Conservation (phyloP, 2,329 filamentous ascomycete species). For the Penicillium sp. region DNA sequence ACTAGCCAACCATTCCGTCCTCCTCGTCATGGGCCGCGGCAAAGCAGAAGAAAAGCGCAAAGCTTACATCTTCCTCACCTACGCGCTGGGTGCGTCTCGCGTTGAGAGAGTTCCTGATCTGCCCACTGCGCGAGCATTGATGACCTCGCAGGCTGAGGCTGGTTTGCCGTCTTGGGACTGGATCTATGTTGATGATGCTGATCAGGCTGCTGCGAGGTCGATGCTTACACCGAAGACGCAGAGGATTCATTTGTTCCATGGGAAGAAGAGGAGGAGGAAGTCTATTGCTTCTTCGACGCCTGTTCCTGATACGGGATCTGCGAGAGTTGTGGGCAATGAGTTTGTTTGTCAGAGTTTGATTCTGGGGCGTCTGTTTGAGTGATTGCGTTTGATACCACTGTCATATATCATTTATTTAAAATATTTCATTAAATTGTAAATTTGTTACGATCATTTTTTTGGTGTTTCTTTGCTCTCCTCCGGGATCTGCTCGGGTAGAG, state of each 20-base stretch:
- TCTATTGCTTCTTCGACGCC: slow-evolving; percentile 27
- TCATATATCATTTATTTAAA: slow-evolving; percentile 16
- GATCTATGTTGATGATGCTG: slow-evolving; percentile 74
- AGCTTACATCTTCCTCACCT: slow-evolving; percentile 77
- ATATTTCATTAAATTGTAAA: background rate
- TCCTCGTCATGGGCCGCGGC: slow-evolving; percentile 70
- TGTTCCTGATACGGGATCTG: slow-evolving; percentile 40
- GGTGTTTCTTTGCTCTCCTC: background rate
- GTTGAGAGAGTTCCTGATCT: slow-evolving; percentile 68
- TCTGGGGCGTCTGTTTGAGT: slow-evolving; percentile 72
- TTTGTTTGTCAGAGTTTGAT: slow-evolving; percentile 92
- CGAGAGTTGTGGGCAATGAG: slow-evolving; percentile 77
- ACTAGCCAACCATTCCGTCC: slow-evolving; percentile 65
- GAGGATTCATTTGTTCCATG: slow-evolving; percentile 29
- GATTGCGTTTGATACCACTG: slow-evolving; percentile 40
- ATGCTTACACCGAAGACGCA: slow-evolving; percentile 38
- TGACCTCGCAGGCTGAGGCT: slow-evolving; percentile 54
- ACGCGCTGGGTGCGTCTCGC: slow-evolving; percentile 70
- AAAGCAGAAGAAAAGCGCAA: slow-evolving; percentile 65
- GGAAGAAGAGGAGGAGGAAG: slow-evolving; percentile 51
- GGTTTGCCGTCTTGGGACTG: slow-evolving; percentile 63
- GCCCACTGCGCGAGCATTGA: slow-evolving; percentile 62
- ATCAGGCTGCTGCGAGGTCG: slow-evolving; percentile 55
- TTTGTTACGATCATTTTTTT: background rate
- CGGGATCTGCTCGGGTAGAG: background rate